Percentiles rank a stretch among this genome's conserved stretches.
Evolutionary conservation across 129 eudicot species (phyloP).

Genomic region (Escallonia herrerae): DNA sequence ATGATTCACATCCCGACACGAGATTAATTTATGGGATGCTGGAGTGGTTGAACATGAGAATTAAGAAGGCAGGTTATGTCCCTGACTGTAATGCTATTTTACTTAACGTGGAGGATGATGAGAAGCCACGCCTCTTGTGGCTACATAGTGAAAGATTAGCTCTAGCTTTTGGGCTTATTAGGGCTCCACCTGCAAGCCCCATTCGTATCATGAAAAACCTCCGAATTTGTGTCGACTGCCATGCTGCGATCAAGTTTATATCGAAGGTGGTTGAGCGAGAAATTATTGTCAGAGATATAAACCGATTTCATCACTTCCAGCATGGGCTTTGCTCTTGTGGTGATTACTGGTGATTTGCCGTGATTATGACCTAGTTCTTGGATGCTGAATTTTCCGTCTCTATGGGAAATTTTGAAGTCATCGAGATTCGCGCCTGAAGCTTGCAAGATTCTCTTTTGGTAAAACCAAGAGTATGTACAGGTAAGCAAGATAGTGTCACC

Average conservation of each 20-base stretch:
- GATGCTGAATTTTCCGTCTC: not conserved
- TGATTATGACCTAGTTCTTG: not conserved
- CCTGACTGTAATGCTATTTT: slow-evolving; percentile 51
- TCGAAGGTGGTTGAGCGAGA: slow-evolving; percentile 55
- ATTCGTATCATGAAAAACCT: slow-evolving; percentile 77
- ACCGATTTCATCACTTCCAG: slow-evolving; percentile 70
- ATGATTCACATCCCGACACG: slow-evolving; percentile 51
- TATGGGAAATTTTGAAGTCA: not conserved
- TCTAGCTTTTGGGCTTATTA: slow-evolving; percentile 58
- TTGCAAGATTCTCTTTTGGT: too few species aligned
- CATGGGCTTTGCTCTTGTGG: slow-evolving; percentile 75
- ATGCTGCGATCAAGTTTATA: slow-evolving; percentile 55
- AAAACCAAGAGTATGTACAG: too few species aligned
- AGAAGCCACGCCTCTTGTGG: slow-evolving; percentile 61
- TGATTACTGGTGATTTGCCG: slow-evolving; percentile 54
- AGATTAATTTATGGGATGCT: slow-evolving; percentile 61
- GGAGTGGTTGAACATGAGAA: slow-evolving; percentile 61
- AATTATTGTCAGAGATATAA: slow-evolving; percentile 70
- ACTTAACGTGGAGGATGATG: slow-evolving; percentile 84
- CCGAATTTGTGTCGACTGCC: slow-evolving; percentile 75
- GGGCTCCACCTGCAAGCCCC: slow-evolving; percentile 44
- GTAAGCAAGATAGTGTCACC: too few species aligned
- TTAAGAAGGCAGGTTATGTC: slow-evolving; percentile 36
- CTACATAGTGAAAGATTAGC: slow-evolving; percentile 76
- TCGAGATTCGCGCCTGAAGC: too few species aligned